These are phyloP conservation scores for Auriscalpium orientale DNA, from an alignment of 768 basidiomycete genomes.

Conservation along the genomic window DNA sequence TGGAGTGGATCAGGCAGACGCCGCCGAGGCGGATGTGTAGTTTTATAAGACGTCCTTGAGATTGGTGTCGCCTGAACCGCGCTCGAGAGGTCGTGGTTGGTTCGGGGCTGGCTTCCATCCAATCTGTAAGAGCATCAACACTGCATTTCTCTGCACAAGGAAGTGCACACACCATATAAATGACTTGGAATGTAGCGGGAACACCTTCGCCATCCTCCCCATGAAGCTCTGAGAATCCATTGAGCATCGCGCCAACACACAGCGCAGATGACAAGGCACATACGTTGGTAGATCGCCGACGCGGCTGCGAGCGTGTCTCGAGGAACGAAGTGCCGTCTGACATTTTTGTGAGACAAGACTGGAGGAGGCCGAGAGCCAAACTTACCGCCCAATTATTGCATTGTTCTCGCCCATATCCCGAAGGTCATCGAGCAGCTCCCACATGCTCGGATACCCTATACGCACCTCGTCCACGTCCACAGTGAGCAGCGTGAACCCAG, in stretches of 20 bases:
- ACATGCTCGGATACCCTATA: slow-evolving; percentile 89
- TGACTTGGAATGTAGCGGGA: slow-evolving; percentile 93
- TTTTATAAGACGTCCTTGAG: slow-evolving; percentile 52
- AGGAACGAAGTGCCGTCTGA: slow-evolving; percentile 58
- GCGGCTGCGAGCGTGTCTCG: slow-evolving; percentile 88
- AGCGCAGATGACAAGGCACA: background rate
- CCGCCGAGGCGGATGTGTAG: background rate
- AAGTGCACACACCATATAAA: slow-evolving; percentile 67
- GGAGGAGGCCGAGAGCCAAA: background rate
- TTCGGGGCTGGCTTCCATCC: slow-evolving; percentile 73
- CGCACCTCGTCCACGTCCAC: slow-evolving; percentile 93
- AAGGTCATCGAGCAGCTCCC: slow-evolving; percentile 92
- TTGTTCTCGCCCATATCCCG: slow-evolving; percentile 95
- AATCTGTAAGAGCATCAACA: slow-evolving; percentile 39
- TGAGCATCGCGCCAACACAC: background rate
- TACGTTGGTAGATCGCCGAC: slow-evolving; percentile 89
- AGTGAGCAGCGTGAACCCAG: slow-evolving; percentile 89
- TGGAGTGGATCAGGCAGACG: background rate
- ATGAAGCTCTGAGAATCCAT: slow-evolving; percentile 58
- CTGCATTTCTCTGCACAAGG: background rate
- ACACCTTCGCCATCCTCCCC: slow-evolving; percentile 77
- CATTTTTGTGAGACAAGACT: background rate
- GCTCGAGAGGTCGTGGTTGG: slow-evolving; percentile 58
- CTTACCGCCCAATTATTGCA: slow-evolving; percentile 77
- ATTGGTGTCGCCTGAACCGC: slow-evolving; percentile 54